phyloP scores from a whole-genome alignment of 2,329 filamentous ascomycete species.

The Trichoderma sp. region DNA sequence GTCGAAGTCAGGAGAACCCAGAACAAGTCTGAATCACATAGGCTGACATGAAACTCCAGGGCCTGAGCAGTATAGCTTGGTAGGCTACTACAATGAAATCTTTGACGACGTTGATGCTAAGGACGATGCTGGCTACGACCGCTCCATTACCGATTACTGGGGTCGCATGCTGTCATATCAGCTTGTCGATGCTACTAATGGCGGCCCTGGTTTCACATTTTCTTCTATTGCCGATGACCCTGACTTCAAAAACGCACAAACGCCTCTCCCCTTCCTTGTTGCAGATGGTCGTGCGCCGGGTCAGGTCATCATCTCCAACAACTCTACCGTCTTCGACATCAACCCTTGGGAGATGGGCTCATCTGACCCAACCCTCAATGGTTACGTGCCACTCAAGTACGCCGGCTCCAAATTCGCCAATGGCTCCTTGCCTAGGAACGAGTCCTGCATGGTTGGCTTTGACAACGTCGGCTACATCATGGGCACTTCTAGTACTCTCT shows the following conservation, averaged over 20 bases:
- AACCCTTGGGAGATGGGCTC: constrained; percentile 66
- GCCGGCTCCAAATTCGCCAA: constrained; percentile 59
- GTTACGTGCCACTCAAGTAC: constrained; percentile 61
- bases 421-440: constrained; percentile 49
- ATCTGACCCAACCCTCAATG: constrained; percentile 60
- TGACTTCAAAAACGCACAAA: constrained; percentile 43
- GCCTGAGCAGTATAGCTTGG: constrained; percentile 39
- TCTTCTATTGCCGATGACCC: constrained; percentile 62
- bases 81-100: constrained; percentile 43
- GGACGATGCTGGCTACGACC: constrained; percentile 46
- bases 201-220: constrained; percentile 77
- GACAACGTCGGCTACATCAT: constrained; percentile 80
- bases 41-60: constrained; percentile 26
- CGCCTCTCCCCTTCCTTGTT: constrained; percentile 53
- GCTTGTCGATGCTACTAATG: constrained; percentile 73
- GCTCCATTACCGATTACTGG: constrained; percentile 86
- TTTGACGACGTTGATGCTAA: constrained; percentile 40
- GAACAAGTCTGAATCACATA: not conserved
- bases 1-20: not conserved
- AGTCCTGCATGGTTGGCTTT: constrained; percentile 61
- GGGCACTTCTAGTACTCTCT: constrained; percentile 79
- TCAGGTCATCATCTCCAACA: constrained; percentile 48
- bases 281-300: constrained; percentile 50
- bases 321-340: constrained; percentile 66
- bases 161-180: constrained; percentile 85